Evolutionary conservation across 352 stramenopile genomes (phyloP).

Genomic region (Globisporangium emineosum): DNA sequence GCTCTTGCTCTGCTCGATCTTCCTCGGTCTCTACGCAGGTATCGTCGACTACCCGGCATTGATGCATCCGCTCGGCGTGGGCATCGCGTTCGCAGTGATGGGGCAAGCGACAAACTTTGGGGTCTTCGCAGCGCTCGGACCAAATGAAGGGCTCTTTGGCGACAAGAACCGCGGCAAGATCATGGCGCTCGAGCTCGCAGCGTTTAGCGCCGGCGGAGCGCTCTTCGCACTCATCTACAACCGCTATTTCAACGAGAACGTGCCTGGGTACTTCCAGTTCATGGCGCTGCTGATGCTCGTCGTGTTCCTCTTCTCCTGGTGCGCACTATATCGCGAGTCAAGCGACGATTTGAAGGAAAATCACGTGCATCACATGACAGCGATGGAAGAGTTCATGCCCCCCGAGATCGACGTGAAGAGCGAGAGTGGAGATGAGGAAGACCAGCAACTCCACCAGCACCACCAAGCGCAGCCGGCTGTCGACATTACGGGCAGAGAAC

Average conservation of each 20-base stretch:
- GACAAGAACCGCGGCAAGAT: conserved; percentile 63
- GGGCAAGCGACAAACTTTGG: conserved; percentile 68
- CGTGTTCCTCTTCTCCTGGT: conserved; percentile 54
- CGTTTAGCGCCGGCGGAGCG: conserved; percentile 66
- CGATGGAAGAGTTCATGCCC: conserved; percentile 48
- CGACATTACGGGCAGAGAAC: conserved; percentile 48
- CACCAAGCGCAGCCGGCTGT: background rate
- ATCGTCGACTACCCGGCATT: conserved; percentile 25
- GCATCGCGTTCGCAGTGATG: conserved; percentile 50
- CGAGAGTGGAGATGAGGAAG: conserved; percentile 12
- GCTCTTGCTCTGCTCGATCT: conserved; percentile 35
- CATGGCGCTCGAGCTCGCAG: conserved; percentile 60
- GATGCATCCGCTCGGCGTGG: conserved; percentile 52
- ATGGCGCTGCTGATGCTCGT: conserved; percentile 51
- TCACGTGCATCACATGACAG: conserved; percentile 19
- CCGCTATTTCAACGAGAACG: conserved; percentile 46
- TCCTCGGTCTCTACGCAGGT: conserved; percentile 36
- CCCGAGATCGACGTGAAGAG: conserved; percentile 5
- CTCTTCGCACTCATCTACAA: conserved; percentile 72
- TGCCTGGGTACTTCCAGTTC: conserved; percentile 63
- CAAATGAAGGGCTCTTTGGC: conserved; percentile 74
- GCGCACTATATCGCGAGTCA: conserved; percentile 39
- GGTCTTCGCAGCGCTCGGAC: conserved; percentile 63
- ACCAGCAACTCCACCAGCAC: conserved; percentile 3
- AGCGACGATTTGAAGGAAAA: conserved; percentile 10